Conservation (phyloP, 2,329 filamentous ascomycete genomes). For the Fusarium heterosporum region DNA sequence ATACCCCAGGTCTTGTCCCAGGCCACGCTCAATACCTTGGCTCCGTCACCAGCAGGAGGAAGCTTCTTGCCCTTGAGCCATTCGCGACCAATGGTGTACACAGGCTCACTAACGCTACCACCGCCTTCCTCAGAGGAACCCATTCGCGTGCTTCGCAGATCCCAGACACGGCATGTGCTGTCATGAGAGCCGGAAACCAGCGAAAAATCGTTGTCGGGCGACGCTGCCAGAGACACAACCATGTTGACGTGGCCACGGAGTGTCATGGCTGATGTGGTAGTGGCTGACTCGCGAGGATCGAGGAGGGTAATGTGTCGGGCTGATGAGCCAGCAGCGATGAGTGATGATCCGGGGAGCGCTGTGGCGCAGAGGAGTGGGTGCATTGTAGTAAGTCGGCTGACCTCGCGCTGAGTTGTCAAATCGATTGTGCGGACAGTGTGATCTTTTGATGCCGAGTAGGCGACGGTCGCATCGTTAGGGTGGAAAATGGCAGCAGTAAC, state of each 20-base stretch:
- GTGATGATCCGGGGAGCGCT: slow-evolving; percentile 74
- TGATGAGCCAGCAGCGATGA: slow-evolving; percentile 80
- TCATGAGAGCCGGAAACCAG: slow-evolving; percentile 92
- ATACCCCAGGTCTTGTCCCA: slow-evolving; percentile 92
- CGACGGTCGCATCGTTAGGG: slow-evolving; percentile 84
- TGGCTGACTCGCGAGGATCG: slow-evolving; percentile 84
- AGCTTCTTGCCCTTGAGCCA: slow-evolving; percentile 73
- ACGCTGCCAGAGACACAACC: slow-evolving; percentile 63
- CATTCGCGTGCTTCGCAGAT: slow-evolving; percentile 78
- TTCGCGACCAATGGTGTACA: slow-evolving; percentile 82
- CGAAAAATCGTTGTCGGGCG: slow-evolving; percentile 78
- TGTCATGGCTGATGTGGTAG: slow-evolving; percentile 86
- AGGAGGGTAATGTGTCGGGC: slow-evolving; percentile 92
- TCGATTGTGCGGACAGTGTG: slow-evolving; percentile 93
- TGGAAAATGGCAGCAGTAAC: slow-evolving; percentile 89
- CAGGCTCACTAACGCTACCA: slow-evolving; percentile 75
- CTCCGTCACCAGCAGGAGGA: slow-evolving; percentile 79
- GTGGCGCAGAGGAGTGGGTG: slow-evolving; percentile 85
- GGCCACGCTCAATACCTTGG: slow-evolving; percentile 88
- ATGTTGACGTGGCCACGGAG: slow-evolving; percentile 88
- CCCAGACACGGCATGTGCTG: slow-evolving; percentile 93
- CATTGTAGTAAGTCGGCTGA: slow-evolving; percentile 85
- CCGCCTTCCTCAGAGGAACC: slow-evolving; percentile 70
- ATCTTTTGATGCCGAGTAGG: slow-evolving; percentile 91
- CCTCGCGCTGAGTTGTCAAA: slow-evolving; percentile 80